Conservation (phyloP, 805 yeast genomes). For the Metschnikowia kofuensis region DNA sequence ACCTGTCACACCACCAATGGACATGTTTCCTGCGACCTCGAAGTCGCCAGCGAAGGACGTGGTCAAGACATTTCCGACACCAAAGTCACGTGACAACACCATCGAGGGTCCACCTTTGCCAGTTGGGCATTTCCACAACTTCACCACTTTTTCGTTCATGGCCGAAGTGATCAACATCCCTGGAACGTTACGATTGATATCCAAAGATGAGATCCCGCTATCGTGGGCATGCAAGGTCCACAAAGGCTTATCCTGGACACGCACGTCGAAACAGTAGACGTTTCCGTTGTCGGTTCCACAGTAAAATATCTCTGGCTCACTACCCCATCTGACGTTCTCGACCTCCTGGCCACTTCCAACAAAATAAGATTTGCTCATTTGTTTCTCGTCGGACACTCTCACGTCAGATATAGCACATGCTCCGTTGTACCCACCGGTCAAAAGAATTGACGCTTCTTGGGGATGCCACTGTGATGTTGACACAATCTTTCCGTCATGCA, state of each 20-base stretch:
- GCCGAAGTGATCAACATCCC: conserved; percentile 85
- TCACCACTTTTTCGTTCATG: conserved; percentile 82
- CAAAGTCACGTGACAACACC: conserved; percentile 89
- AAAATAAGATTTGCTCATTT: conserved; percentile 62
- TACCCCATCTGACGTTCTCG: conserved; percentile 75
- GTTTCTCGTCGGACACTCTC: conserved; percentile 59
- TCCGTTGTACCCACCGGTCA: conserved; percentile 95
- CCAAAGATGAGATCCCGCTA: conserved; percentile 82
- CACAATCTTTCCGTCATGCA: conserved; percentile 79
- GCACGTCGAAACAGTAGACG: conserved; percentile 83
- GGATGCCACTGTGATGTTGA: conserved; percentile 86
- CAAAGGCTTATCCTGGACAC: conserved; percentile 63
- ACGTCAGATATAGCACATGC: conserved; percentile 80
- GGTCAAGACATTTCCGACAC: conserved; percentile 87
- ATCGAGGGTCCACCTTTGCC: conserved; percentile 64
- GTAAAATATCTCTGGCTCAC: conserved; percentile 52
- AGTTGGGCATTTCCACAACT: conserved; percentile 77
- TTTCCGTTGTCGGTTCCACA: conserved; percentile 93
- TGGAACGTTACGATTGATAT: conserved; percentile 61
- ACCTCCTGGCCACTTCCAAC: conserved; percentile 74
- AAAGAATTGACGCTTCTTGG: conserved; percentile 58
- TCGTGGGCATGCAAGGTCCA: conserved; percentile 99
- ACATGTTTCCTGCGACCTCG: conserved; percentile 80
- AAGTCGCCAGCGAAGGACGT: conserved; percentile 81
- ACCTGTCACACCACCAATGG: conserved; percentile 83